Conservation (phyloP, 768 basidiomycete species). For the Mycena crocata region DNA sequence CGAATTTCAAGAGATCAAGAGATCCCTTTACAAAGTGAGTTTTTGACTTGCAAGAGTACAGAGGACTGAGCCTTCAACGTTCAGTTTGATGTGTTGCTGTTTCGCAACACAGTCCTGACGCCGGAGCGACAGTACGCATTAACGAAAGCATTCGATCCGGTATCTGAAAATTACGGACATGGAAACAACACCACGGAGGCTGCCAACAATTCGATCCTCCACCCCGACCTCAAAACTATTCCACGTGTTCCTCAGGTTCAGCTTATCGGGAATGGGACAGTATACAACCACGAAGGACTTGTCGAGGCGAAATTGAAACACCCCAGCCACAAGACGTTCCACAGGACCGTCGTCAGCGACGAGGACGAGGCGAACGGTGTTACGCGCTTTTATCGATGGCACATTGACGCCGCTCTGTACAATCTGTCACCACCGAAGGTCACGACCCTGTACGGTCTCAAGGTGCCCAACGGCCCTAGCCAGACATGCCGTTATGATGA, state of each 20-base stretch:
- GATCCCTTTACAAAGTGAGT: constrained; percentile 82
- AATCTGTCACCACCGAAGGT: constrained; percentile 83
- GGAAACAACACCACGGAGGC: constrained; percentile 88
- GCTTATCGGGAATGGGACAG: constrained; percentile 89
- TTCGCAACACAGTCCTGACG: constrained; percentile 73
- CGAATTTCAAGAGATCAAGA: constrained; percentile 73
- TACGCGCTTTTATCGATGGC: constrained; percentile 94
- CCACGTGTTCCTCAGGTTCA: constrained; percentile 91
- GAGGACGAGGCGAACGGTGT: constrained; percentile 82
- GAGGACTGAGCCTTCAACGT: constrained; percentile 5
- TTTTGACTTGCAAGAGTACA: background rate
- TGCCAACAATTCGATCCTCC: constrained; percentile 83
- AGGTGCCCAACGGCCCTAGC: constrained; percentile 70
- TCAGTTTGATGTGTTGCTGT: constrained; percentile 82
- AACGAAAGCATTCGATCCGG: constrained; percentile 87
- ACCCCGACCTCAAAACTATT: constrained; percentile 92
- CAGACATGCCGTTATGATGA: constrained; percentile 87
- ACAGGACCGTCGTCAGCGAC: constrained; percentile 78
- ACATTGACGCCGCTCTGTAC: constrained; percentile 91
- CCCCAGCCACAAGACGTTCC: constrained; percentile 88
- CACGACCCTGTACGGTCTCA: constrained; percentile 86
- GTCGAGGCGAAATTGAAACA: constrained; percentile 85
- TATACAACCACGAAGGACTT: constrained; percentile 85
- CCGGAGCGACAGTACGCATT: constrained; percentile 89
- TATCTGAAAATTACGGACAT: constrained; percentile 78